Evolutionary conservation across 1,284 basidiomycete species (phyloP), one percentile per base, ranked within the genome.

Genomic region (Apiotrichum siamense): DNA sequence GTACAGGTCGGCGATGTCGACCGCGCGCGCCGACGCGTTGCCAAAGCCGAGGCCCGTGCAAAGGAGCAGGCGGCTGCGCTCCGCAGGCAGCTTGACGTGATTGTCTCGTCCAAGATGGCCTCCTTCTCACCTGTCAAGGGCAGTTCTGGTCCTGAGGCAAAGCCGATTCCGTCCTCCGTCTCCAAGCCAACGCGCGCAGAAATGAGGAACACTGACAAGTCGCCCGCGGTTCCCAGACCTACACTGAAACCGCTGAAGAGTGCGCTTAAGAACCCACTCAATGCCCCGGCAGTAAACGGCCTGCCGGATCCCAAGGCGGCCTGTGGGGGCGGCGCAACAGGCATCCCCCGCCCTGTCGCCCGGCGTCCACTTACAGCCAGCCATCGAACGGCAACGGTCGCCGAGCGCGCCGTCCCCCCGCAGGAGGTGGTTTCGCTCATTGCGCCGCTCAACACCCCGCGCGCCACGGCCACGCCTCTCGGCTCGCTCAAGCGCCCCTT

Each of bases 401-500:
- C 18, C 9, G 33, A 37, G 25, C 24, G 17, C 4, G 38, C 21
- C 11, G 23, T 26, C 20, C 17, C 42, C 7, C 33, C 18, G 10
- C 33, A 35, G 33, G 33, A 35, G 33, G 12, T 35, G 33, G 33
- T 35, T n/a, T 5, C 26, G 7, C 18, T 11, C 4, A 7, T 18
- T 15, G n/a, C 27, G 5, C 2, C 41, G 6, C 5, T 21, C 27
- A 23, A 31, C 17, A 29, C 23, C 12, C 33, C 33, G 3, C 41
- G 18, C 10, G 25, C 41, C 3, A 13, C 23, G 37, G 10, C 35
- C 35, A 27, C 23, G 10, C 39, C 39, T 12, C 25, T 41, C 12
- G 9, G 23, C 25, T 41, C 39, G 12, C n/a, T 45, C 23, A 53
- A 53, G 32, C 41, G 51, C 7, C 51, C 47, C 2, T 41, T 36